These are phyloP conservation scores for Emmonsia crescens DNA, from an alignment of 2,329 filamentous ascomycete genomes.

Conservation along the genomic window DNA sequence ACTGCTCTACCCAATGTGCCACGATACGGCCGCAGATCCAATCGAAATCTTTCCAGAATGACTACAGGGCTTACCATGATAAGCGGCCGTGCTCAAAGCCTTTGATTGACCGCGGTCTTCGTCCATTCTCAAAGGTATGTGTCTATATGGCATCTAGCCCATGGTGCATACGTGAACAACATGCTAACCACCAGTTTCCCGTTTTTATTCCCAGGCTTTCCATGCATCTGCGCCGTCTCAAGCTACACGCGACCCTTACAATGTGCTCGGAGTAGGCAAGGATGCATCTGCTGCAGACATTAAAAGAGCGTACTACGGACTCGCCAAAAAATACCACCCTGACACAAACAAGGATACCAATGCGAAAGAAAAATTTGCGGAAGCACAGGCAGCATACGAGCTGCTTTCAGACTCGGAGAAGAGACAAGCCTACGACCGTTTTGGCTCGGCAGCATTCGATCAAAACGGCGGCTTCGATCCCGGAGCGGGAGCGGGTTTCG, in stretches of 20 bases:
- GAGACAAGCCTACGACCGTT: slow-evolving; percentile 83
- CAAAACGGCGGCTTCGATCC: slow-evolving; percentile 67
- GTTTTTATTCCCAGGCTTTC: slow-evolving; percentile 25
- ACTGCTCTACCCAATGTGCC: slow-evolving; percentile 28
- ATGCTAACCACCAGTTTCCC: background rate
- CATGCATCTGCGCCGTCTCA: slow-evolving; percentile 46
- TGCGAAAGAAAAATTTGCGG: slow-evolving; percentile 91
- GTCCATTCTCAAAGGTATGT: slow-evolving; percentile 24
- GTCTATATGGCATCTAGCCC: background rate
- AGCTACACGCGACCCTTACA: slow-evolving; percentile 74
- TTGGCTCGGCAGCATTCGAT: slow-evolving; percentile 67
- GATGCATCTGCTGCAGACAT: slow-evolving; percentile 75
- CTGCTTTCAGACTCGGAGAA: slow-evolving; percentile 87
- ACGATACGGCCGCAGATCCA: slow-evolving; percentile 24
- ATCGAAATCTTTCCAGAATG: slow-evolving; percentile 26
- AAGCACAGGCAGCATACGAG: slow-evolving; percentile 90
- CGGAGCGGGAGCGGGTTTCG: slow-evolving; percentile 34
- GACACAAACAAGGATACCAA: slow-evolving; percentile 91
- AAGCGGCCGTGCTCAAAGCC: slow-evolving; percentile 20
- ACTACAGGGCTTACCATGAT: slow-evolving; percentile 16
- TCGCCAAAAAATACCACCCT: slow-evolving; percentile 95
- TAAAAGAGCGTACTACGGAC: slow-evolving; percentile 95
- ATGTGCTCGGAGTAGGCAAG: slow-evolving; percentile 72
- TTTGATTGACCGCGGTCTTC: slow-evolving; percentile 15
- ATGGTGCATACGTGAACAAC: background rate